These are phyloP conservation scores for Lodderomyces metapsilosis DNA, from an alignment of 1,139 yeast species.

Conservation along the genomic window DNA sequence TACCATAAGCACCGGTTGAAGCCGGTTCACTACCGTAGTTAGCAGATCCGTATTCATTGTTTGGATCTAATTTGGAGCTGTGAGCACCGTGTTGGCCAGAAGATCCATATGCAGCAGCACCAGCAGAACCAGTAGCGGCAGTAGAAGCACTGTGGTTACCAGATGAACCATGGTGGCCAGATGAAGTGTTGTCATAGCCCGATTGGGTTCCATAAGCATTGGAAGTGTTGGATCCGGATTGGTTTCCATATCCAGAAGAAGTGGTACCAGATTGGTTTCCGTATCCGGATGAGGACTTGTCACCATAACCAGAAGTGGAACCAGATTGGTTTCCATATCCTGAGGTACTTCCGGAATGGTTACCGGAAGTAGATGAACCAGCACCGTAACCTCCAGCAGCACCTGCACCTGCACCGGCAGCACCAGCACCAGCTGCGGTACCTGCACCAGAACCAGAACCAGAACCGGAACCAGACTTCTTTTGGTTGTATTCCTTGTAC, in stretches of 20 bases:
- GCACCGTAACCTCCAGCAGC: constrained; percentile 9
- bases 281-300: constrained; percentile 8
- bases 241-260: constrained; percentile 7
- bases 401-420: constrained; percentile 5
- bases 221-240: constrained; percentile 4
- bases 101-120: constrained; percentile 7
- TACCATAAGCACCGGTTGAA: constrained; percentile 6
- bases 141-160: constrained; percentile 6
- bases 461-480: constrained; percentile 6
- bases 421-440: constrained; percentile 7
- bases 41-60: neutral
- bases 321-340: constrained; percentile 6
- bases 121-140: constrained; percentile 7
- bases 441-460: constrained; percentile 6
- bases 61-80: constrained; percentile 2
- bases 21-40: constrained; percentile 4
- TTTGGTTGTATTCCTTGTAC: constrained; percentile 9
- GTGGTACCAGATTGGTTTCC: constrained; percentile 8
- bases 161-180: constrained; percentile 5
- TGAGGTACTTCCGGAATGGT: constrained; percentile 3
- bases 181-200: constrained; percentile 7
- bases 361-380: constrained; percentile 7
- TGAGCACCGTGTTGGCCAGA: constrained; percentile 1
- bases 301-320: constrained; percentile 7
- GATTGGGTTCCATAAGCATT: constrained; percentile 3